Evolutionary conservation across 345 rosid species (phyloP).

Genomic region (Stellera chamaejasme): DNA sequence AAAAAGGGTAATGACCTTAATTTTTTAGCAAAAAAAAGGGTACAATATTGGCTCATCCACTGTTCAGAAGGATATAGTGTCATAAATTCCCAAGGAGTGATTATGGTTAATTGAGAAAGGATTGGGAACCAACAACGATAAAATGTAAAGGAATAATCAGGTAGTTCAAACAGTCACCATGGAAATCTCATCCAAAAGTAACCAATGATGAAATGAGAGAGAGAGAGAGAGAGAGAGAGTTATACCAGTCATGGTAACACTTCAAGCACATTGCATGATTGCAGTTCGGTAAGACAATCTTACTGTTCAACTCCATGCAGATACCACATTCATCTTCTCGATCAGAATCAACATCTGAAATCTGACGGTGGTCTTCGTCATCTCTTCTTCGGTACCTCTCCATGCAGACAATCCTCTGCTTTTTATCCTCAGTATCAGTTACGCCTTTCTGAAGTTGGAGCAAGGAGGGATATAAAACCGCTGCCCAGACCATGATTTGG

Average conservation of each 20-base stretch:
- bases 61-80: too few species aligned
- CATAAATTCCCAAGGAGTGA: too few species aligned
- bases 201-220: not conserved
- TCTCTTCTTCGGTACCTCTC: constrained; percentile 50
- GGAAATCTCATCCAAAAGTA: too few species aligned
- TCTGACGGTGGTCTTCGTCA: constrained; percentile 25
- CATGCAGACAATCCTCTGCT: constrained; percentile 44
- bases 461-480: constrained; percentile 58
- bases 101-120: too few species aligned
- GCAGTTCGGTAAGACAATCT: constrained; percentile 58
- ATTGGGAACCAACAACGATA: too few species aligned
- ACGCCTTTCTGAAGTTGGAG: constrained; percentile 51
- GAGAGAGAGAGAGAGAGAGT: constrained; percentile 10
- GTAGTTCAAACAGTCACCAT: too few species aligned
- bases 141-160: too few species aligned
- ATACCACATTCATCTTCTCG: constrained; percentile 74
- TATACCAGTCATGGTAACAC: constrained; percentile 61
- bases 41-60: too few species aligned
- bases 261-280: constrained; percentile 58
- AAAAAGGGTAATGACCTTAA: too few species aligned
- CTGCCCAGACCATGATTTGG: constrained; percentile 22
- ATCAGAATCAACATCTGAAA: constrained; percentile 33
- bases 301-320: constrained; percentile 57
- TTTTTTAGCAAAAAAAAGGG: too few species aligned
- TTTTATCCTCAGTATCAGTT: constrained; percentile 50